Evolutionary conservation across 768 basidiomycete genomes (phyloP), one percentile per base, ranked within the genome.

Genomic region (Tricholomella constricta): DNA sequence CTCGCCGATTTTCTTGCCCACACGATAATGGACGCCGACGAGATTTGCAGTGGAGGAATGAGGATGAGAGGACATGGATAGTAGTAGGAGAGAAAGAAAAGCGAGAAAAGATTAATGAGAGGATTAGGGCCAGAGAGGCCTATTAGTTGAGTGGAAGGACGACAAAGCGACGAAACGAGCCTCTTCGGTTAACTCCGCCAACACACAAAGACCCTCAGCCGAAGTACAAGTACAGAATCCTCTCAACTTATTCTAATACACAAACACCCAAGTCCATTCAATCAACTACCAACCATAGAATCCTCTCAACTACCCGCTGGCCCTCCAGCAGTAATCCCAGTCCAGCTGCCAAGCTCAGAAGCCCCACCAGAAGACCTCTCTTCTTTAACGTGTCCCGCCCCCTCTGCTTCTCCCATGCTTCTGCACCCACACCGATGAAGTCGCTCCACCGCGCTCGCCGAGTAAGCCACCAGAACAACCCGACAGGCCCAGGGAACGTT

Each of bases 1-100:
- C 72, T 99, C 97, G 58, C 97, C 97, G 72, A 99, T 98, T 84
- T 98, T 98, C 82, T 91, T 91, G 62, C 96, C 96, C 19, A 98
- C 95, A 52, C 92, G 86, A 77, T 96, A 98, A 77, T 98, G 94
- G n/a, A 90, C 85, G 48, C 96, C 94, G 64, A 97, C 94, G 67
- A 96, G 76, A 72, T 89, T 89, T 55, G 86, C 79, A 37, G 82
- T 82, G 3, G 84, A 81, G 2, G 83, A 74, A 60, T 83, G 80
- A 1, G 81, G 76, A 61, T 83, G 82, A 19, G 81, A 79, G 54
- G 82, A 69, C 84, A 85, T 86, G 59, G 72, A 58, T 45, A 54
- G 48, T 53, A 57, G 61, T 45, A 52, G 56, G 51, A 47, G 42
- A 56, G 65, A 60, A 62, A 56, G 49, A 54, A 11, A 60, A 61